Evolutionary conservation across 345 rosid genomes (phyloP), one percentile per base, ranked within the genome.

Genomic region (Acer saccharum): DNA sequence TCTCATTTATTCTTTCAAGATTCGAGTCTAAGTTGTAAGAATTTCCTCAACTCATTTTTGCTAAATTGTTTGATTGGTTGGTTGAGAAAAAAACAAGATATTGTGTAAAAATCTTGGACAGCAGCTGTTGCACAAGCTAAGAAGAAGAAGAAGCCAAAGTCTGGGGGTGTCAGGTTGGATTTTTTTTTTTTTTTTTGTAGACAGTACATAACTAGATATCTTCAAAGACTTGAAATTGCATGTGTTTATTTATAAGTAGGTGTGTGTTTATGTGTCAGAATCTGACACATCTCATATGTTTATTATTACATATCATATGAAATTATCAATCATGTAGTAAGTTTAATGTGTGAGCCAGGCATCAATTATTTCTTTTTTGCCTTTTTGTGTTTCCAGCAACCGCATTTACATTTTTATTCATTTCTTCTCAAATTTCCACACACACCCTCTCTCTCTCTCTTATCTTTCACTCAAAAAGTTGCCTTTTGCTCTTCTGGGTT

Each of bases 331-430:
- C 74, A 66, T 72, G 76, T 3, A 72, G 64, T 5, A 60, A 20
- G 64, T 60, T 18, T 54, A 32, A 44, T 35, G 48, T 18, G 70
- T 75, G 46, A 69, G 80, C 82, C 82, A 69, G 77, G 75, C 85
- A 69, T 58, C 84, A 65, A 75, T 80, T 77, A 43, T 78, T 73
- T 32, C 68, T 50, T 55, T 71, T 48, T 10, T 25, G 39, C 1
- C 29, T 41, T 1, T 65, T 21, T 63, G 67, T 73, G 78, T 17
- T 35, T 75, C 27, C 80, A 74, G 84, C 81, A 71, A 76, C 78
- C 80, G 69, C 65, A 76, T 77, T 77, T 23, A 10, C 68, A 2
- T 21, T 74, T n/a, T 23, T 6, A 35, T 64, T 64, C 70, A 72
- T 60, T 74, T 74, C 71, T 74, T 65, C 70, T 48, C 35, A 27